Evolutionary conservation across 768 basidiomycete species (phyloP).

Genomic region (Tricholoma saponaceum): DNA sequence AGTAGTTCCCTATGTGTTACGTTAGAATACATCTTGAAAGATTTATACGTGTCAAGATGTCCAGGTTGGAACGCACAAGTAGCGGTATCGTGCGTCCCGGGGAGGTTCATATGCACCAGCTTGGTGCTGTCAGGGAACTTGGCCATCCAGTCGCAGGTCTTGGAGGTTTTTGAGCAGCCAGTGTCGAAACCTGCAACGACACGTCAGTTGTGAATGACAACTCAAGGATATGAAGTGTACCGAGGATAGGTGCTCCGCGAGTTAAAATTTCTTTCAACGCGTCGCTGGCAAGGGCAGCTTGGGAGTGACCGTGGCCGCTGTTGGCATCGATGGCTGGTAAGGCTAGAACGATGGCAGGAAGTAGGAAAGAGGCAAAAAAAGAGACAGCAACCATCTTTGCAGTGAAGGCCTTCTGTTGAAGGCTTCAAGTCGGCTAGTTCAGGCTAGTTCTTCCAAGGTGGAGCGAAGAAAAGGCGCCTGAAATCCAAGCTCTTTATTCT

Average conservation of each 20-base stretch:
- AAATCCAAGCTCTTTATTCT: too few species aligned
- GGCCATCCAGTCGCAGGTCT: slow-evolving; percentile 45
- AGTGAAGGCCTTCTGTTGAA: background rate
- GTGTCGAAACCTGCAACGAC: slow-evolving; percentile 28
- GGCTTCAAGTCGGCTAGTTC: too few species aligned
- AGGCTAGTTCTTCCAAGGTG: too few species aligned
- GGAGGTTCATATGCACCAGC: slow-evolving; percentile 47
- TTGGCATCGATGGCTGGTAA: background rate
- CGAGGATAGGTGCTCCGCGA: slow-evolving; percentile 29
- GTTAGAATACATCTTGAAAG: background rate
- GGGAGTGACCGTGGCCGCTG: background rate
- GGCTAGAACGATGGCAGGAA: background rate
- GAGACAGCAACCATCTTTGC: background rate
- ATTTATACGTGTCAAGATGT: background rate
- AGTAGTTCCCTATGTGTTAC: slow-evolving; percentile 37
- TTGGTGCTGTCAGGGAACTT: slow-evolving; percentile 35
- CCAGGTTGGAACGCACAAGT: slow-evolving; percentile 29
- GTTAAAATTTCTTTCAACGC: slow-evolving; percentile 25
- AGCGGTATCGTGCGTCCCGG: slow-evolving; percentile 47
- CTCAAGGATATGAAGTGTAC: slow-evolving; percentile 8
- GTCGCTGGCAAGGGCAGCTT: slow-evolving; percentile 15
- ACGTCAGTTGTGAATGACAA: background rate
- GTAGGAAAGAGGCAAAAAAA: background rate
- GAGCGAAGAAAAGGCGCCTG: too few species aligned
- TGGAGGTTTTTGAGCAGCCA: slow-evolving; percentile 27